phyloP scores from a whole-genome alignment of 2,329 filamentous ascomycete species.

The Hirsutella rhossiliensis region DNA sequence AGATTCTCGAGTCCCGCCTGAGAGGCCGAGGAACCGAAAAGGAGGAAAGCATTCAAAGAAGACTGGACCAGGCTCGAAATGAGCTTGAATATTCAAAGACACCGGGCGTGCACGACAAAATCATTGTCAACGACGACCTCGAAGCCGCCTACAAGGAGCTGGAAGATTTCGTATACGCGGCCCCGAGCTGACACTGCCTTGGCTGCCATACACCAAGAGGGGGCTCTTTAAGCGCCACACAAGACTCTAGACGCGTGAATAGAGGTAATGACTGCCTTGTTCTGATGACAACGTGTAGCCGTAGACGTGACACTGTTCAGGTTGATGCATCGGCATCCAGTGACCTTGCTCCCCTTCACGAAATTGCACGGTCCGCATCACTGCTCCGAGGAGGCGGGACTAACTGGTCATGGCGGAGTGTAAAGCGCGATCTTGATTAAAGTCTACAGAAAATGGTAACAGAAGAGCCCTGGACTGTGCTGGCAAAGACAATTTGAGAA shows the following conservation, averaged over 20 bases:
- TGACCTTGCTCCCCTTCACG: too few species aligned
- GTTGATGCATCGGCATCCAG: too few species aligned
- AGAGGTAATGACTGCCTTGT: too few species aligned
- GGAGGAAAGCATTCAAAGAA: constrained; percentile 57
- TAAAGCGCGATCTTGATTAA: constrained; percentile 25
- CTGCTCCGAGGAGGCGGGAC: too few species aligned
- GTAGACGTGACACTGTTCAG: too few species aligned
- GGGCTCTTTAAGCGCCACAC: neutral
- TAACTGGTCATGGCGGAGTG: constrained; percentile 7
- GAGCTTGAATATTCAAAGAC: constrained; percentile 64
- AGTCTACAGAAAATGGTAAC: constrained; percentile 23
- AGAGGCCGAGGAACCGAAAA: constrained; percentile 67
- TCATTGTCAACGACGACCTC: constrained; percentile 30
- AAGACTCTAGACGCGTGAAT: too few species aligned
- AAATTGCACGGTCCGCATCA: too few species aligned
- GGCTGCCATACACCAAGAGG: neutral
- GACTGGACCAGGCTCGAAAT: constrained; percentile 57
- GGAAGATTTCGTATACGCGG: constrained; percentile 35
- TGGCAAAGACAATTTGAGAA: constrained; percentile 23
- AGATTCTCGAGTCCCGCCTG: constrained; percentile 62
- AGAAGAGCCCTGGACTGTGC: constrained; percentile 21
- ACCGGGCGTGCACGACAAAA: constrained; percentile 37
- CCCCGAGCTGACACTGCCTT: constrained; percentile 2
- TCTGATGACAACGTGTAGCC: too few species aligned
- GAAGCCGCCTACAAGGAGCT: constrained; percentile 40